Conservation (phyloP, 768 basidiomycete genomes). For the Sporobolomyces phaffii region DNA sequence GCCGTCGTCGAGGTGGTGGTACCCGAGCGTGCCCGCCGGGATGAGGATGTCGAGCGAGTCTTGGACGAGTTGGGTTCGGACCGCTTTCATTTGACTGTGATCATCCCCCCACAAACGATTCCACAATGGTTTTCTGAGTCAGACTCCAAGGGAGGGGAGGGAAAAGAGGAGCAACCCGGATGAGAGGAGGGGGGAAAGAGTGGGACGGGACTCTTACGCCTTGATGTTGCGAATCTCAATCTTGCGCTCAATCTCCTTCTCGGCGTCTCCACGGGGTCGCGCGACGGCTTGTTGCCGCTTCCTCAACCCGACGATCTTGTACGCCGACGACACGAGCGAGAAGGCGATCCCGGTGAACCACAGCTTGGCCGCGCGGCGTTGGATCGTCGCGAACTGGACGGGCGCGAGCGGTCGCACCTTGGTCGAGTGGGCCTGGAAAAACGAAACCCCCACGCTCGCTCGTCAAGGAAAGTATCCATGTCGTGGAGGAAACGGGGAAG, state of each 20-base stretch:
- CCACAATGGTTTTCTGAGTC: no score
- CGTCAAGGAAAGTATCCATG: not conserved
- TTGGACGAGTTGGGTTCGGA: constrained; percentile 71
- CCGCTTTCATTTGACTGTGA: constrained; percentile 41
- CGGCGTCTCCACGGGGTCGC: constrained; percentile 49
- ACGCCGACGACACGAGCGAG: constrained; percentile 37
- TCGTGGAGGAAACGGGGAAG: not conserved
- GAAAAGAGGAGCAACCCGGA: not conserved
- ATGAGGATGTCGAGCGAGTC: constrained; percentile 84
- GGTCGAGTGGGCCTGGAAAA: constrained; percentile 40
- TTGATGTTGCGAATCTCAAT: constrained; percentile 59
- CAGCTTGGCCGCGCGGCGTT: constrained; percentile 33
- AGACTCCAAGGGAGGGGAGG: constrained; percentile 14
- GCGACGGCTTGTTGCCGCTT: constrained; percentile 35
- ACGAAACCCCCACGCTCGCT: no score
- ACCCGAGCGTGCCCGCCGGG: constrained; percentile 73
- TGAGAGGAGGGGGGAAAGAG: constrained; percentile 14
- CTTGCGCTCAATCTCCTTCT: constrained; percentile 67
- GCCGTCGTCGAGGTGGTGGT: constrained; percentile 75
- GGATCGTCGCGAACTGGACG: constrained; percentile 18
- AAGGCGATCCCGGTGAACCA: constrained; percentile 42
- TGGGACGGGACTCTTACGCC: constrained; percentile 48
- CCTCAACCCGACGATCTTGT: constrained; percentile 39
- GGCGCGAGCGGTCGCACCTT: constrained; percentile 37
- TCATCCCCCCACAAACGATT: no score